Evolutionary conservation across 495 filamentous ascomycete species (phyloP), one percentile per base, ranked within the genome.

Genomic region (Trichoderma orchidacearum): DNA sequence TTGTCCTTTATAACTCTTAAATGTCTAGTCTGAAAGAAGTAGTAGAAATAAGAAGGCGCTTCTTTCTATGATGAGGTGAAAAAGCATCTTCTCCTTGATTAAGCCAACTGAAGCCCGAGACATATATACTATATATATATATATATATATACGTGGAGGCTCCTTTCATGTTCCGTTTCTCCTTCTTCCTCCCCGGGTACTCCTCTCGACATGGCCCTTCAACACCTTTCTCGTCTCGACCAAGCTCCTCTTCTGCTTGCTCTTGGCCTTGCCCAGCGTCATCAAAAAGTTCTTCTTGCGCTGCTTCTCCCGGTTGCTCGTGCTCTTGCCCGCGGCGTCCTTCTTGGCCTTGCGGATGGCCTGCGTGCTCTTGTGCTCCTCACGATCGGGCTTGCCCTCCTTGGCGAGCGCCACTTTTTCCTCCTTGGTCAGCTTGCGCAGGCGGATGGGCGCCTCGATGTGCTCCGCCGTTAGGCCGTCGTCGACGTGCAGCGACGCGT

Each of bases 201-300:
- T 78, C 63, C 90, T 79, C 38, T 94, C 87, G 38, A 87, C 75
- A 70, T 96, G 91, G 51, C 81, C 86, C 70, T 80, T 89, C 61
- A 98, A 63, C 53, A 87, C 78, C 68, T 83, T 86, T 60, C 81
- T 79, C 45, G 84, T 89, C 64, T 96, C 85, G 36, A 85, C 78
- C 65, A 98, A 75, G 82, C 88, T 95, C 62, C 89, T 78, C 84
- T 95, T 96, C 66, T 87, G 84, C 76, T 96, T 97, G 51, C 75
- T 80, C 72, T 88, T 88, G 3, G 93, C 92, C 76, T 97, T 97
- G 51, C 90, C 88, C 34, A 97, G 69, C 29, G 90, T 96, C 94
- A 99, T 99, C 63, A 97, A 66, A 70, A 97, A 94, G 68, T 97
- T 97, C 83, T 99, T 97, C 76, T 84, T 85, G 53, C 92, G 75